A percentile compares a stretch with the other conserved stretches of the same genome.
phyloP scores from a whole-genome alignment of 805 yeast species.

The Wickerhamiella slavikovae region DNA sequence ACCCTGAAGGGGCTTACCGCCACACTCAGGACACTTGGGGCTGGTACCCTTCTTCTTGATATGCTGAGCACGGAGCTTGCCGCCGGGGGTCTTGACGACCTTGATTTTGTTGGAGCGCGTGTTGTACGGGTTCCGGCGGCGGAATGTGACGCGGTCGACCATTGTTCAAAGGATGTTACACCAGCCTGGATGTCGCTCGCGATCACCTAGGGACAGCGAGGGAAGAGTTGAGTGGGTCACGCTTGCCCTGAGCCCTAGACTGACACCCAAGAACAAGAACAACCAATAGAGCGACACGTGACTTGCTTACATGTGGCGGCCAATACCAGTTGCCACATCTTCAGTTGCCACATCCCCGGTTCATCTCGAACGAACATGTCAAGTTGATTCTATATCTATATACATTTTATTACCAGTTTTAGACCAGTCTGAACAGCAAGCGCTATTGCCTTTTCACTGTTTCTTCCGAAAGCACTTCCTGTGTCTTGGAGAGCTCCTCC shows the following conservation, averaged over 20 bases:
- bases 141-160: conserved; percentile 99
- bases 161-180: no score
- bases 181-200: conserved; percentile 2
- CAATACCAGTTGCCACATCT: no score
- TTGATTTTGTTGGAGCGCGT: conserved; percentile 98
- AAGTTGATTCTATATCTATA: no score
- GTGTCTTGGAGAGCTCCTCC: conserved; percentile 8
- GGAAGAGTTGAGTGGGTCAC: neutral
- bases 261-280: no score
- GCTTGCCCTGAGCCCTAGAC: conserved; percentile 2
- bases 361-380: no score
- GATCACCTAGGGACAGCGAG: no score
- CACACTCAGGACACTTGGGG: conserved; percentile 47
- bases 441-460: neutral
- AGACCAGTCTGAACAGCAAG: neutral
- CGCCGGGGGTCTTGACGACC: conserved; percentile 99
- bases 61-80: conserved; percentile 95
- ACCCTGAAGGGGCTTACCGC: conserved; percentile 54
- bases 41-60: conserved; percentile 77
- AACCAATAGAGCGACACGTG: no score
- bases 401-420: neutral
- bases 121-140: conserved; percentile 99
- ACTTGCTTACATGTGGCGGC: no score
- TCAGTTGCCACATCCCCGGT: no score
- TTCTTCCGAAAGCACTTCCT: conserved; percentile 6